A percentile compares a stretch with the other conserved stretches of the same genome.
Conservation (phyloP, 2,329 filamentous ascomycete genomes). For the Achaetomium macrosporum region DNA sequence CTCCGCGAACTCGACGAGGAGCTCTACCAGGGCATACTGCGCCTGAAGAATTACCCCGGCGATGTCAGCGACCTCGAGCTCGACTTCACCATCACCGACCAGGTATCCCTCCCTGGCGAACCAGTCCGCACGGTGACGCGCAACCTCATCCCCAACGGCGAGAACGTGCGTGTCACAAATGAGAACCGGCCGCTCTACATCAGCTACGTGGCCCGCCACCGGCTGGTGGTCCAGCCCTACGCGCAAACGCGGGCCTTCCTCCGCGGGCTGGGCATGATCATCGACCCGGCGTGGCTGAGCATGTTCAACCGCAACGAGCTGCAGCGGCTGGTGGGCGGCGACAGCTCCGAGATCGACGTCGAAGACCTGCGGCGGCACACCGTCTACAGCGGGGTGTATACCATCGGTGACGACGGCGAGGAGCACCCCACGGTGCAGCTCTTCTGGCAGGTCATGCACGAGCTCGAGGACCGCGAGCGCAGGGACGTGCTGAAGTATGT, state of each 20-base stretch:
- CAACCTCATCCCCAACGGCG: slow-evolving; percentile 71
- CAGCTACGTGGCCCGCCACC: slow-evolving; percentile 81
- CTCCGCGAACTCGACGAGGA: slow-evolving; percentile 85
- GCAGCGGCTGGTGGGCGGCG: slow-evolving; percentile 87
- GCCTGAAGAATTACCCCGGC: slow-evolving; percentile 78
- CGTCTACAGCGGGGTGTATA: slow-evolving; percentile 79
- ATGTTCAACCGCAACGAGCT: slow-evolving; percentile 99
- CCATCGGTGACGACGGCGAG: slow-evolving; percentile 76
- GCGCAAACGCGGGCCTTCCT: slow-evolving; percentile 85
- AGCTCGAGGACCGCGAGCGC: slow-evolving; percentile 68
- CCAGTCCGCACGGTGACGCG: slow-evolving; percentile 60
- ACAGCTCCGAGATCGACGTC: slow-evolving; percentile 78
- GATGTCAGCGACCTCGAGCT: slow-evolving; percentile 75
- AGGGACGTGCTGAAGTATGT: slow-evolving; percentile 92
- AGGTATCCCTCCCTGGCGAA: slow-evolving; percentile 41
- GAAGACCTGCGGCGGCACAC: slow-evolving; percentile 81
- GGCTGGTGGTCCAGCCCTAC: slow-evolving; percentile 72
- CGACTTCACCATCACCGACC: slow-evolving; percentile 85
- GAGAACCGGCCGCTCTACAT: slow-evolving; percentile 93
- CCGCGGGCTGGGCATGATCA: slow-evolving; percentile 76
- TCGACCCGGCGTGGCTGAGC: slow-evolving; percentile 85
- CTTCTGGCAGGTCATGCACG: slow-evolving; percentile 87
- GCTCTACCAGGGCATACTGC: slow-evolving; percentile 77
- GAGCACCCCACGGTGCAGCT: slow-evolving; percentile 81
- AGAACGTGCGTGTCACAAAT: slow-evolving; percentile 75